A percentile compares a stretch with the other conserved stretches of the same genome.
These are phyloP conservation scores for Candida tropicalis DNA, from an alignment of 1,139 yeast species.

Conservation along the genomic window DNA sequence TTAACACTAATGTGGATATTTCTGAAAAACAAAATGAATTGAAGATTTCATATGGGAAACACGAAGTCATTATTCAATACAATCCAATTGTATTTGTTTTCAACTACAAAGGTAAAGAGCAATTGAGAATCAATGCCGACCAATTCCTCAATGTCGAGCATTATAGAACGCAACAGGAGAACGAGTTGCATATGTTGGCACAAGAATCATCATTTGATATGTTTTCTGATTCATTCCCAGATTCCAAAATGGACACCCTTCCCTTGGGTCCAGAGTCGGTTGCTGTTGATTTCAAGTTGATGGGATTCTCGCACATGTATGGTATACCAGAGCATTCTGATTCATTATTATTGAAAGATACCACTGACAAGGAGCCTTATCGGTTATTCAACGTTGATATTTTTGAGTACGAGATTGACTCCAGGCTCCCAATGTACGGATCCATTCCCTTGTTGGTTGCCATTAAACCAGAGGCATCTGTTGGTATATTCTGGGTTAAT, in stretches of 20 bases:
- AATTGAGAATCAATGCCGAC: conserved; percentile 66
- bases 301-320: conserved; percentile 63
- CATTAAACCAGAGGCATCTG: conserved; percentile 56
- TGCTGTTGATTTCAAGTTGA: conserved; percentile 73
- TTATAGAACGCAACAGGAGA: conserved; percentile 49
- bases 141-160: conserved; percentile 81
- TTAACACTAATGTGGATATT: conserved; percentile 9
- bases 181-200: conserved; percentile 44
- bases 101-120: conserved; percentile 42
- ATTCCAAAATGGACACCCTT: conserved; percentile 58
- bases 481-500: conserved; percentile 90
- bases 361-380: conserved; percentile 67
- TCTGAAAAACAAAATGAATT: not conserved
- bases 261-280: conserved; percentile 92
- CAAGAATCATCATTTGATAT: conserved; percentile 61
- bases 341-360: conserved; percentile 69
- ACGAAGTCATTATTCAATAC: conserved; percentile 42
- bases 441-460: conserved; percentile 87
- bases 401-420: conserved; percentile 84
- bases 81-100: conserved; percentile 59
- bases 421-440: conserved; percentile 92
- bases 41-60: conserved; percentile 44
- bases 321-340: conserved; percentile 98
- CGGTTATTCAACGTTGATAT: conserved; percentile 90
- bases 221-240: conserved; percentile 63